Evolutionary conservation across 805 yeast species (phyloP).

Genomic region (Ogataea paradorogensis): DNA sequence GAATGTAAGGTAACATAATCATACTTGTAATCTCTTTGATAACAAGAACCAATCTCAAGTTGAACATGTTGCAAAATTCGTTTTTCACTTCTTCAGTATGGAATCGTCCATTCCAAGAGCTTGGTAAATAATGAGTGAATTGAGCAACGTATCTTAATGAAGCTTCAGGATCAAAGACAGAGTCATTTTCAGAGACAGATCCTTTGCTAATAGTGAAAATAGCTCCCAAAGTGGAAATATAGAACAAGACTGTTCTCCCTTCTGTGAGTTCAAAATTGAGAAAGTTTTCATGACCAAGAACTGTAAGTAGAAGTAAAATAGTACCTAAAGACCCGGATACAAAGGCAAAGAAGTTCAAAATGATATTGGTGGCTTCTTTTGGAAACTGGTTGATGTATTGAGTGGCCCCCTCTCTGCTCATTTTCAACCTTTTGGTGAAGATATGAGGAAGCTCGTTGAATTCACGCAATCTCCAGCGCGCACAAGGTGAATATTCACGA

Average conservation of each 20-base stretch:
- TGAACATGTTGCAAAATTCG: conserved; percentile 78
- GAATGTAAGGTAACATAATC: conserved; percentile 80
- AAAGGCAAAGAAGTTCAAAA: conserved; percentile 63
- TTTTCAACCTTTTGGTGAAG: conserved; percentile 71
- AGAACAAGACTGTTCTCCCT: conserved; percentile 79
- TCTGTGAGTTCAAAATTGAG: conserved; percentile 84
- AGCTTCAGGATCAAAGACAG: conserved; percentile 92
- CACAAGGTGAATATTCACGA: conserved; percentile 88
- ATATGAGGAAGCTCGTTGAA: conserved; percentile 90
- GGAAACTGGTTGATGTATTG: conserved; percentile 91
- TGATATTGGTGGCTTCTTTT: conserved; percentile 58
- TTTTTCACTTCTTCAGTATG: conserved; percentile 82
- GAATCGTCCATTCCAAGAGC: conserved; percentile 77
- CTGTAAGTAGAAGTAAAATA: conserved; percentile 70
- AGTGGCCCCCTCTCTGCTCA: conserved; percentile 77
- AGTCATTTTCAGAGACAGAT: conserved; percentile 55
- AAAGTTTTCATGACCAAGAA: conserved; percentile 87
- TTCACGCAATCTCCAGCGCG: conserved; percentile 94
- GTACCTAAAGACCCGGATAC: conserved; percentile 88
- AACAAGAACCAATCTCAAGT: conserved; percentile 67
- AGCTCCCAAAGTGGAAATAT: conserved; percentile 85
- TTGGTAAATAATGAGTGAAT: conserved; percentile 88
- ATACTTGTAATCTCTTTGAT: conserved; percentile 79
- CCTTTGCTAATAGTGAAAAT: conserved; percentile 80
- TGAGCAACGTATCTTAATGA: conserved; percentile 76